Conservation (phyloP, 176 grass and related monocot genomes). For the Eragrostis curvula region DNA sequence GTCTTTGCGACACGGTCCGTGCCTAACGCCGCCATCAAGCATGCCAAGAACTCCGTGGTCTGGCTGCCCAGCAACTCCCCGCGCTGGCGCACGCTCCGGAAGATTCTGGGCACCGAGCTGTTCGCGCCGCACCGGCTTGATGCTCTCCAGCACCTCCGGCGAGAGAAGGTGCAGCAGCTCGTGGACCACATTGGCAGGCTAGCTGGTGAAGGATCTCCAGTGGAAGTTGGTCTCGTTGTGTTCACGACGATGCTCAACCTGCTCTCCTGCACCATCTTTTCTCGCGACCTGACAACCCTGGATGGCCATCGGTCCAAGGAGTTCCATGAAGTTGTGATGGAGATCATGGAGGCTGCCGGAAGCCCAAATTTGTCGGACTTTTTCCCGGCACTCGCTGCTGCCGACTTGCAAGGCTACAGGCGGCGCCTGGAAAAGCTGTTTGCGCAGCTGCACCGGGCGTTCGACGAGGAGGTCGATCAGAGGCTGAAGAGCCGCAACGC, state of each 20-base stretch:
- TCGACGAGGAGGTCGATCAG: no score
- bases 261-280: no score
- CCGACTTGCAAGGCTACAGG: no score
- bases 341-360: slow-evolving; percentile 34
- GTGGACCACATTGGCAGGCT: slow-evolving; percentile 12
- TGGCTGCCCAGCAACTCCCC: neutral
- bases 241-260: no score
- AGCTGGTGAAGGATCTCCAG: neutral
- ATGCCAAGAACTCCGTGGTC: neutral
- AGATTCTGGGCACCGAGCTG: slow-evolving; percentile 26
- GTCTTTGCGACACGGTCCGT: neutral
- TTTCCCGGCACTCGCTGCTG: neutral
- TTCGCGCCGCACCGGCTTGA: slow-evolving; percentile 43
- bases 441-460: no score
- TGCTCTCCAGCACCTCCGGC: slow-evolving; percentile 7
- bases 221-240: no score
- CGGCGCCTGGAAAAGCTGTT: no score
- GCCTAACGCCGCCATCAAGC: neutral
- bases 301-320: neutral
- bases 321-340: slow-evolving; percentile 33
- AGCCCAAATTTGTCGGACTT: slow-evolving; percentile 61
- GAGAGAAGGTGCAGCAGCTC: slow-evolving; percentile 18
- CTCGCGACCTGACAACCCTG: no score
- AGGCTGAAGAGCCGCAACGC: no score
- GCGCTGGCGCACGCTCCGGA: slow-evolving; percentile 32